Evolutionary conservation across 306 rosid species (phyloP), one percentile per base, ranked within the genome.

Genomic region (Pterocarpus macrocarpus): DNA sequence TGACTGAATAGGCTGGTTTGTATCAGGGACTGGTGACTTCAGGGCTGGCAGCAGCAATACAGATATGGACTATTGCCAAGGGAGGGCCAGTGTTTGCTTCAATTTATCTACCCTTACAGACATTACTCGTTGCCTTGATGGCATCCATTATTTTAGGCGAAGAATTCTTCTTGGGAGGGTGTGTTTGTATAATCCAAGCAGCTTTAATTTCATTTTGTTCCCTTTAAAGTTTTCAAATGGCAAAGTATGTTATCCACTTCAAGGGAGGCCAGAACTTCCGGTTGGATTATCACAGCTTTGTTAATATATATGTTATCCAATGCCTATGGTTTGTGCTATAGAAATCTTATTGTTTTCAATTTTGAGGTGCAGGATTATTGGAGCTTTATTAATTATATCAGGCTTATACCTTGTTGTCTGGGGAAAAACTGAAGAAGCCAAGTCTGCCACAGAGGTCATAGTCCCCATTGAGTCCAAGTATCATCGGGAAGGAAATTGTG

Each of bases 111-210:
- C 95, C 95, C 1, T 76, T 91, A 34, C 95, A 91, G 81, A 91
- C 88, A 70, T 49, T 91, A 32, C 82, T 89, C 5, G 93, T 87
- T 12, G 91, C 92, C 50, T 58, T 89, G 73, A 74, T 89, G 73
- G 71, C 95, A 13, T 82, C 95, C 15, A 33, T 86, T 72, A 39
- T 69, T 53, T 91, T 89, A 32, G 88, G 88, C 1, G 95, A 91
- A 91, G 89, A 87, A 76, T 89, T 91, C 82, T 89, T 84, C 85
- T 69, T 89, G 71, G 95, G 95, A 79, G 92, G 95, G 95, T 91
- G 7, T 2, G 89, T 84, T 84, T 43, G 72, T 75, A 72, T 56
- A 8, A 49, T 65, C 39, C 72, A 50, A 65, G 73, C 56, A 41
- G 32, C 45, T 78, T 64, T 32, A 39, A 38, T 35, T 73, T 43